Percentiles rank a stretch among this genome's conserved stretches.
phyloP scores from a whole-genome alignment of 305 asterid genomes.

The Fraxinus sp. region DNA sequence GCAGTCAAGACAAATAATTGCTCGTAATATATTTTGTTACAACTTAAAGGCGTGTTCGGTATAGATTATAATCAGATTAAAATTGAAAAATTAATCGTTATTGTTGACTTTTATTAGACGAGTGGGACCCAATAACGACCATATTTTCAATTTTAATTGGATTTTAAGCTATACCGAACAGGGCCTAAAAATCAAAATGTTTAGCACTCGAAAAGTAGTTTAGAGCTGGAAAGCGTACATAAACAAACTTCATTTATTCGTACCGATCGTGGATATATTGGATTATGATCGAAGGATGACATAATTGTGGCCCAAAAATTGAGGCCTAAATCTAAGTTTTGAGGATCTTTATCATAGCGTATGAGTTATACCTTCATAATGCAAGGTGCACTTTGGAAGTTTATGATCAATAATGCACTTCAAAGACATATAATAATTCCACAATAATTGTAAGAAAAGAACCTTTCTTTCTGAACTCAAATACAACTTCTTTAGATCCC shows the following conservation, averaged over 20 bases:
- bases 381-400: constrained; percentile 25
- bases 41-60: background rate
- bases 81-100: no score
- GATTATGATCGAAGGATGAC: background rate
- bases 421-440: background rate
- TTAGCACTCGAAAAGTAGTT: background rate
- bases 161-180: no score
- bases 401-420: constrained; percentile 28
- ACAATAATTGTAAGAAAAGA: background rate
- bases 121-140: no score
- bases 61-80: no score
- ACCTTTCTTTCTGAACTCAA: background rate
- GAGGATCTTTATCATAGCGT: background rate
- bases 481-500: background rate
- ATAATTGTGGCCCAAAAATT: constrained; percentile 19
- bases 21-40: background rate
- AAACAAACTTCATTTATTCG: background rate
- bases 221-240: background rate
- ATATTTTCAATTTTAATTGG: no score
- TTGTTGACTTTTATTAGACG: no score
- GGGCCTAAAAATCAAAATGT: background rate
- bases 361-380: background rate
- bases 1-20: background rate
- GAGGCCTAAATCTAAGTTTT: background rate
- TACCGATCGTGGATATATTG: background rate